Conservation (phyloP, 208 protist genomes). For the Leishmania martiniquensis region DNA sequence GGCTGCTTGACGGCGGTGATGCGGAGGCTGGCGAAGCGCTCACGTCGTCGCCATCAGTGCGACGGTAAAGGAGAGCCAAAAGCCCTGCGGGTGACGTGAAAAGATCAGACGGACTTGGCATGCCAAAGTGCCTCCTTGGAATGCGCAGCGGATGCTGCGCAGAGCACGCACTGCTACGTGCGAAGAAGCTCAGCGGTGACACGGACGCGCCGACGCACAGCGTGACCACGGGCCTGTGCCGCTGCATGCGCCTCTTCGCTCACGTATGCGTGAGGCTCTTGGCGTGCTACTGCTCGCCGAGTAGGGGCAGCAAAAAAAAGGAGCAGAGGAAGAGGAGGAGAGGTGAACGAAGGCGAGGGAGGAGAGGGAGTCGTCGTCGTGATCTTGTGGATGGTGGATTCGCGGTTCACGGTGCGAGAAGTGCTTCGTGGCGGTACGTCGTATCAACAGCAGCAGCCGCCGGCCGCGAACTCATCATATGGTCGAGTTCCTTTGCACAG, state of each 20-base stretch:
- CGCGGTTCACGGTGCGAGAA: not conserved
- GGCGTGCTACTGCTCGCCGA: not conserved
- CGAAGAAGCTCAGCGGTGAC: not conserved
- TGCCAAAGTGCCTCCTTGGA: conserved; percentile 21
- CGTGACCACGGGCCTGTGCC: not conserved
- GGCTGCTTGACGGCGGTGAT: not conserved
- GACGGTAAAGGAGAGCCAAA: conserved; percentile 68
- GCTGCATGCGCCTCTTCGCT: conserved; percentile 3
- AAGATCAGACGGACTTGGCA: conserved; percentile 44
- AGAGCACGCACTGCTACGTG: not conserved
- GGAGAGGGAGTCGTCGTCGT: not conserved
- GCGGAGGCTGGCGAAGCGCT: not conserved
- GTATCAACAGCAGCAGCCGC: not conserved
- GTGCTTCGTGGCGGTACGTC: not conserved
- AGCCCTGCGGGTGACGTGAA: conserved; percentile 71
- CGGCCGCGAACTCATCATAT: not conserved
- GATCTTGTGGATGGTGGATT: not conserved
- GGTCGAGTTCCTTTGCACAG: not conserved
- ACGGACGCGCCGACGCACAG: not conserved
- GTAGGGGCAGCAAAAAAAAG: not conserved
- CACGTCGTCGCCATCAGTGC: conserved; percentile 13
- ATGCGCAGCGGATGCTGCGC: not conserved
- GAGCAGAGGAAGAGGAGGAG: not conserved
- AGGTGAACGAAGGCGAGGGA: not conserved
- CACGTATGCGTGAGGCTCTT: not conserved